Conservation (phyloP, 352 stramenopile genomes). For the Globisporangium spinosum region DNA sequence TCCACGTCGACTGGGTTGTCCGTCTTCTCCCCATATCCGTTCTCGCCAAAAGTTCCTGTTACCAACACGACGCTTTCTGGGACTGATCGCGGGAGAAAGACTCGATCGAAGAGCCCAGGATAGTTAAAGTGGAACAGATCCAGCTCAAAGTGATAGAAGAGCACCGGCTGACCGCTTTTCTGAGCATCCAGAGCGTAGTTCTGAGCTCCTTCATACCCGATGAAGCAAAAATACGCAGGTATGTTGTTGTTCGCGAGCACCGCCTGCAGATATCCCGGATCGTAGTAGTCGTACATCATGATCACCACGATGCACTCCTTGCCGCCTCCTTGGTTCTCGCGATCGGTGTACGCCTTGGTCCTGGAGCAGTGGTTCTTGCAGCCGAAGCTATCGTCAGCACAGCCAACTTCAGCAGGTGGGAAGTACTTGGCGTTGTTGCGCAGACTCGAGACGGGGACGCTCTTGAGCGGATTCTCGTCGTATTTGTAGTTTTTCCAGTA, state of each 20-base stretch:
- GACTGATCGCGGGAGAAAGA: constrained; percentile 31
- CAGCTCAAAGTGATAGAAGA: constrained; percentile 55
- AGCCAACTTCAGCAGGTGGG: constrained; percentile 17
- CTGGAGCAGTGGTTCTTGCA: constrained; percentile 37
- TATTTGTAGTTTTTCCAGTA: constrained; percentile 42
- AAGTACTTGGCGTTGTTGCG: constrained; percentile 22
- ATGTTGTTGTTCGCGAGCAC: constrained; percentile 28
- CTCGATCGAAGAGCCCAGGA: constrained; percentile 27
- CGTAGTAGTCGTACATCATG: constrained; percentile 20
- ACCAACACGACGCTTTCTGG: constrained; percentile 29
- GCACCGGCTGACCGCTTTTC: constrained; percentile 12
- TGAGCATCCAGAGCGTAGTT: constrained; percentile 13
- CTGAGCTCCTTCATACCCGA: constrained; percentile 15
- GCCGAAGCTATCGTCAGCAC: constrained; percentile 26
- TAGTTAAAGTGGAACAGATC: constrained; percentile 37
- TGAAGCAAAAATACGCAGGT: constrained; percentile 35
- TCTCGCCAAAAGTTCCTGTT: constrained; percentile 42
- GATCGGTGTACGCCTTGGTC: constrained; percentile 17
- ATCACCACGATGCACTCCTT: constrained; percentile 25
- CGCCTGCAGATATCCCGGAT: constrained; percentile 23
- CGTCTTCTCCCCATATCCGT: constrained; percentile 40
- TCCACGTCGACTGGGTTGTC: constrained; percentile 44
- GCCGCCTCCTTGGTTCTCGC: constrained; percentile 11
- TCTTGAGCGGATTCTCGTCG: constrained; percentile 29
- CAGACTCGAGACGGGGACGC: constrained; percentile 4